Base-by-base conservation (phyloP, 192 early-diverging fungal genomes). In the Podila minutissima region DNA sequence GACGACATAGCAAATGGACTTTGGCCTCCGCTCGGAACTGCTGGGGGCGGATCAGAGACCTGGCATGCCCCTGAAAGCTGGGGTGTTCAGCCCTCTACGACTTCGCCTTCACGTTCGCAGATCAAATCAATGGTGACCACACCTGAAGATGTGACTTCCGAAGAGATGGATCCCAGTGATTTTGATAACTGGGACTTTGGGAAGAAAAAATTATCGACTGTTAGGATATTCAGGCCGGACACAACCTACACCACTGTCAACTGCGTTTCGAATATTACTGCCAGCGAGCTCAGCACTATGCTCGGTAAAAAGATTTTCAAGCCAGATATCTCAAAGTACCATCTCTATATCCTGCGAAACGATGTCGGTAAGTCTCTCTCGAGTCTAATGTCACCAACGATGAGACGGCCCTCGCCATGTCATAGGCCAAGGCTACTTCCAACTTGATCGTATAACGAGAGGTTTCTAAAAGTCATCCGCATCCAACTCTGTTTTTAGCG, bases 221-320 rank as follows among this genome's bases (percentile, higher is more conserved):
- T 97, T 66, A 90, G 94, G 24, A 91, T 96, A 12, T 55, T 55
- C 24, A n/a, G 53, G 24, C 53, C 53, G 3, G 53, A 55, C 53
- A 55, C 53, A 11, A 55, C 53, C n/a, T 55, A 55, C 53, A 55
- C 53, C 20, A 55, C 53, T 0, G 89, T 97, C 33, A 89, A 89
- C 64, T 92, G 90, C 41, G 87, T 86, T 9, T 83, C 93, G 28
- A 87, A 87, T 24, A 91, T 94, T 9, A 91, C 93, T 0, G 90
- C 94, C 5, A 86, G 86, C 20, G 95, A 97, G 58, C 78, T 97
- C 48, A 88, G 94, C 68, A 83, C 88, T 32, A 91, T 91, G 66
- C 84, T 95, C 12, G 88, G 92, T n/a, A 93, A 91, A 76, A 97
- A 97, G 77, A 95, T 94, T 66, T 93, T 95, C 69, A 89, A 96